Base-by-base conservation (phyloP, 495 filamentous ascomycete genomes). In the Chaetomidium leptoderma region DNA sequence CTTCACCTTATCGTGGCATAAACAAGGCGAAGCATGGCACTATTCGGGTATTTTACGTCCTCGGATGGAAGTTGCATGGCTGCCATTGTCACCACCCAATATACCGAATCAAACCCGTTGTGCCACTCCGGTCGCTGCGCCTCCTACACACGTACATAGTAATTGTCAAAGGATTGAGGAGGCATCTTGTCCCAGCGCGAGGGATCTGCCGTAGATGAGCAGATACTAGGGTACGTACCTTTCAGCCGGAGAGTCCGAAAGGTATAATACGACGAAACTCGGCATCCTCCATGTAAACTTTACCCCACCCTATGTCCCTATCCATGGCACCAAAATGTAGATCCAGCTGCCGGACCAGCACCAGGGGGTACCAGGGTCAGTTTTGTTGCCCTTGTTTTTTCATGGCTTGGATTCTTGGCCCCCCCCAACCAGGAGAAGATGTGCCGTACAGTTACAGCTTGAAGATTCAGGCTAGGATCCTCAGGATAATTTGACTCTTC, bases 401-500 rank as follows among this genome's bases (percentile, higher is more conserved):
- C n/a, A n/a, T n/a, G n/a, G n/a, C 24, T 4, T 27, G 24, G 6
- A 43, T 8, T 43, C n/a, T 19, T 39, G n/a, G 2, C 14, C 3
- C 6, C 16, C 14, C n/a, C 36, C 19, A 1, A 19, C n/a, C n/a
- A n/a, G n/a, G n/a, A n/a, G n/a, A 8, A 39, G 17, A 43, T 24
- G n/a, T 43, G 40, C 40, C 40, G 40, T 10, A 43, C 21, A 24
- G n/a, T 17, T 10, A 43, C 21, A 24, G n/a, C 21, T 43, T 23
- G 7, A 40, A 33, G 24, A 53, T 53, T 53, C 51, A 53, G 51
- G 36, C 51, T 36, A 53, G 37, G 39, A 44, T 16, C 24, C 19
- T 44, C 37, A 10, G 52, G 17, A 33, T 42, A 33, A 54, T n/a
- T n/a, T n/a, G n/a, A 45, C 39, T 17, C 23, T 4, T n/a, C n/a